Base-by-base conservation (phyloP, 306 rosid genomes). In the Trifolium dubium region DNA sequence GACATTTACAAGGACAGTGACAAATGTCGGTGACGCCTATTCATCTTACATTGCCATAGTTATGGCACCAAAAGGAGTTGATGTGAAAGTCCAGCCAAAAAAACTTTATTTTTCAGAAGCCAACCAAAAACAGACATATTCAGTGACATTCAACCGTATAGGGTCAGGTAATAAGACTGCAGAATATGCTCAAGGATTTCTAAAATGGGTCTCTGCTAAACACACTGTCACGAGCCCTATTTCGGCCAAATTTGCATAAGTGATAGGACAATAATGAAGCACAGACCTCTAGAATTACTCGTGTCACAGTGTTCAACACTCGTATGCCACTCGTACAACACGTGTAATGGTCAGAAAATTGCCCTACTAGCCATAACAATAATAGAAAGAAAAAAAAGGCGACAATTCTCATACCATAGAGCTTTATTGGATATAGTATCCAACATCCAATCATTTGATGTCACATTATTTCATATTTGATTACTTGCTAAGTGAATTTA, bases 1-100 rank as follows among this genome's bases (percentile, higher is more conserved):
- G 76, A 85, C 86, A 69, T 80, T 88, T 85, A 86, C 84, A n/a
- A 83, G 96, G 84, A 86, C 97, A 2, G 85, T 90, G 65, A 90
- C 93, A 65, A 89, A 89, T 73, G 97, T 90, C 11, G 97, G 96
- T 4, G 85, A 73, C 17, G 77, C 84, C 15, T 2, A 68, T 56
- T 91, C 92, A 65, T 75, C 83, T 47, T 89, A 85, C 49, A 78
- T 12, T 17, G 86, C 59, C 73, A 32, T 50, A 34, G 69, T 90
- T 30, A 56, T 1, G 0, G 83, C 85, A 59, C 96, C 98, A 59
- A 76, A 73, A 58, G 91, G 84, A 43, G 88, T 90, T 72, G 62
- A 77, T 30, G 86, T 90, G 60, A 83, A 47, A 39, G 86, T 92
- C 69, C 46, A 67, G 5, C 92, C 96, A 69, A 32, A 65, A 55